Base-by-base conservation (phyloP, 2,329 filamentous ascomycete genomes). In the Fusarium circinatum region DNA sequence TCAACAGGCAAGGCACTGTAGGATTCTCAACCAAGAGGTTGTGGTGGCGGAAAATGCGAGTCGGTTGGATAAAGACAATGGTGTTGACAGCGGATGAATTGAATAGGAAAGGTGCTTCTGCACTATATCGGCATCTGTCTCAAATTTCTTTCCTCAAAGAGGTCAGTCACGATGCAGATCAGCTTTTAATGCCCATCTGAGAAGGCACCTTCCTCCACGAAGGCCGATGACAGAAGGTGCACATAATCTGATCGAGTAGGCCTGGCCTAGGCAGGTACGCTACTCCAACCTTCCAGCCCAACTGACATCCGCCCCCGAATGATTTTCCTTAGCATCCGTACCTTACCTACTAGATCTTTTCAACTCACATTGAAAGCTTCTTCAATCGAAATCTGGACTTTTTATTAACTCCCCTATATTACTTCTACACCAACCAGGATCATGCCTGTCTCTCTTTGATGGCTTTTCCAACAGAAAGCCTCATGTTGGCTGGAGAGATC, bases 31-130 rank as follows among this genome's bases (percentile, higher is more conserved):
- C 26, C 22, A n/a, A 55, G 51, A 55, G 11, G 55, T 36, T 58
- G 55, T 58, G 39, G 41, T 48, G 55, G 28, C 30, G 24, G 30
- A 34, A 41, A n/a, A 49, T 45, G 18, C 28, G n/a, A 49, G 41
- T 24, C 41, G 65, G 45, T 49, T 70, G 67, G 67, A 45, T 70
- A 65, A 65, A 70, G 45, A 41, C 14, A 26, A 48, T 45, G 55
- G 65, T 67, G 47, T 73, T 70, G 61, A 73, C 34, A 42, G 60
- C 47, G 51, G 62, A 44, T 67, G 62, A 71, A 62, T 44, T 36
- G 39, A 62, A 45, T 47, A 44, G 36, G 41, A 44, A 44, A 45
- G 36, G 26, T 28, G 24, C 34, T 32, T 34, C 17, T 60, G 56
- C 22, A 60, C 26, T 32, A 18, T 45, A 61, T 48, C 64, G 36